Evolutionary conservation across 345 rosid species (phyloP).

Genomic region (Gossypium anomalum): DNA sequence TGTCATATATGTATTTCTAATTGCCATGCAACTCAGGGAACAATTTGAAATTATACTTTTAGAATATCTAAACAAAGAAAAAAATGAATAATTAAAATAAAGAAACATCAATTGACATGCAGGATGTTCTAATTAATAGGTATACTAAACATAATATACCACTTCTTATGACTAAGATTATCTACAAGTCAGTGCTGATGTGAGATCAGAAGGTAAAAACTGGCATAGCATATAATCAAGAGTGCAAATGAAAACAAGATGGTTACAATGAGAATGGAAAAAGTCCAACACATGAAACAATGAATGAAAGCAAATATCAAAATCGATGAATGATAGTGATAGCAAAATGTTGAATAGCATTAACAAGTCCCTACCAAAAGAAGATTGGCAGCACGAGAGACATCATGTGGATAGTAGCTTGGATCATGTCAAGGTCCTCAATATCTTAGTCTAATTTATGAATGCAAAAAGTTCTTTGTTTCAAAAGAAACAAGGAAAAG

Average conservation of each 20-base stretch:
- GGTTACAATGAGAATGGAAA: not conserved
- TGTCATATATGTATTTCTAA: not conserved
- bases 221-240: not conserved
- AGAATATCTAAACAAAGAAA: not conserved
- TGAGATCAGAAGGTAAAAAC: not conserved
- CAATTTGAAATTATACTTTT: not conserved
- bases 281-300: not conserved
- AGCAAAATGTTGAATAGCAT: not conserved
- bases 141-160: not conserved
- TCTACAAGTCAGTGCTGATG: not conserved
- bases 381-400: constrained; percentile 62
- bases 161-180: not conserved
- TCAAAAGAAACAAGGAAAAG: not conserved
- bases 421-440: constrained; percentile 43
- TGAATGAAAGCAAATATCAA: not conserved
- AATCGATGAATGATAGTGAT: not conserved
- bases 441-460: constrained; percentile 5
- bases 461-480: not conserved
- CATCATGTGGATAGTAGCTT: constrained; percentile 78
- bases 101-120: not conserved
- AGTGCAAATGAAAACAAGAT: not conserved
- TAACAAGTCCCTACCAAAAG: constrained; percentile 46
- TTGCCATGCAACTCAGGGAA: not conserved
- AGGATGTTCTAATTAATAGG: not conserved
- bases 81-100: not conserved